phyloP scores from a whole-genome alignment of 176 grass and related monocot genomes.

The Bolboschoenus planiculmis region DNA sequence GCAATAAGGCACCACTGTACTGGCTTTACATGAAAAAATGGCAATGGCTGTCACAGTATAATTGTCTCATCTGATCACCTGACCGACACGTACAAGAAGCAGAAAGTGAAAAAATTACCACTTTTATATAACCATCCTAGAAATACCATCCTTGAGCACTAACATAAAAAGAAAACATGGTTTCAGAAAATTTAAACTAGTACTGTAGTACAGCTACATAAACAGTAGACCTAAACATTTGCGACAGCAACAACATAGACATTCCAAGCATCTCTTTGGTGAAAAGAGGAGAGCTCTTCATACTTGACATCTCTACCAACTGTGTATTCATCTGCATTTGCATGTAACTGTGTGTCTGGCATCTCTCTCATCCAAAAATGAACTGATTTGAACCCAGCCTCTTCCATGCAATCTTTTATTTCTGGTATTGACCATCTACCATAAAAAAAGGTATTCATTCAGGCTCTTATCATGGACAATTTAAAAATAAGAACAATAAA shows the following conservation, averaged over 20 bases:
- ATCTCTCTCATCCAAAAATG: constrained; percentile 74
- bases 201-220: background rate
- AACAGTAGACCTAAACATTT: constrained; percentile 28
- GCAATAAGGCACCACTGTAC: background rate
- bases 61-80: background rate
- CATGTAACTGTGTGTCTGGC: constrained; percentile 53
- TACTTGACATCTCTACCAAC: constrained; percentile 66
- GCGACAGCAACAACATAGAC: constrained; percentile 66
- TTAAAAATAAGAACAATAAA: background rate
- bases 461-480: background rate
- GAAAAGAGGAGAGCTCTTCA: constrained; percentile 54
- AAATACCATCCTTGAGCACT: background rate
- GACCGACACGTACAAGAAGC: background rate
- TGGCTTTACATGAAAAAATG: background rate
- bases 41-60: background rate
- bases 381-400: constrained; percentile 66
- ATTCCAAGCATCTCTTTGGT: constrained; percentile 89
- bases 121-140: background rate
- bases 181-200: background rate
- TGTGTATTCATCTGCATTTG: constrained; percentile 56
- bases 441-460: background rate
- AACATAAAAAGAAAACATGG: background rate
- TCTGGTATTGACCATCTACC: constrained; percentile 85
- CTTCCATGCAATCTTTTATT: constrained; percentile 88
- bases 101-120: background rate